Conservation (phyloP, 306 rosid species). For the Coriaria nepalensis region DNA sequence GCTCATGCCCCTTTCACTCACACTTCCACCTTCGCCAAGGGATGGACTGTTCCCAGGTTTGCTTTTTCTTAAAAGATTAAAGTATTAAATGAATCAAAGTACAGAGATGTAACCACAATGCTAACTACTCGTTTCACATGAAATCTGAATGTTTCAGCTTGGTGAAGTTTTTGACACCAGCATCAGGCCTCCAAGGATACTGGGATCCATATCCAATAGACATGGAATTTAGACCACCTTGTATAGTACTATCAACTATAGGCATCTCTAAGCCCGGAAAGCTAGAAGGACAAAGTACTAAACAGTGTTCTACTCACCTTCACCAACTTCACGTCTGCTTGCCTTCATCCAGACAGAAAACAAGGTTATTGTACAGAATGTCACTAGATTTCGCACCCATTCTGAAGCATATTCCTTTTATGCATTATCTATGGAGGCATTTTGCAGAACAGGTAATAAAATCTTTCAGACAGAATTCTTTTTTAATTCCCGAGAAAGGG, state of each 20-base stretch:
- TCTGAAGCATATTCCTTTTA: conserved; percentile 69
- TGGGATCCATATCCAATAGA: conserved; percentile 98
- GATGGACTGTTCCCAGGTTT: conserved; percentile 96
- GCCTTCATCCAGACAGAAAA: conserved; percentile 67
- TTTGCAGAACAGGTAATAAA: conserved; percentile 70
- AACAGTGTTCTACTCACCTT: conserved; percentile 64
- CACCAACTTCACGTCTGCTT: conserved; percentile 94
- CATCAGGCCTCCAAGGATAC: conserved; percentile 81
- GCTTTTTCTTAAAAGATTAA: conserved; percentile 12
- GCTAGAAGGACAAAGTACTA: conserved; percentile 65
- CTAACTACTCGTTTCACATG: not conserved
- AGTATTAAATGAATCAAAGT: not conserved
- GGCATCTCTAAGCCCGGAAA: conserved; percentile 95
- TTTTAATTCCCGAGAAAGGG: not conserved
- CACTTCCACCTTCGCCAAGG: conserved; percentile 95
- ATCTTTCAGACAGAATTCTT: not conserved
- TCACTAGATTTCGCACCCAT: conserved; percentile 81
- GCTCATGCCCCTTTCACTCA: conserved; percentile 99
- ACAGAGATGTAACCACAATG: not conserved
- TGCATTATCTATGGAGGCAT: conserved; percentile 71
- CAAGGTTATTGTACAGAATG: conserved; percentile 85
- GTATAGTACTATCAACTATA: conserved; percentile 87
- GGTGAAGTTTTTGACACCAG: conserved; percentile 82
- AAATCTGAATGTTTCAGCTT: conserved; percentile 47
- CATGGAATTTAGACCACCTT: conserved; percentile 93